A percentile compares a stretch with the other conserved stretches of the same genome.
Evolutionary conservation across 805 yeast genomes (phyloP).

Genomic region (Pichia membranifaciens): DNA sequence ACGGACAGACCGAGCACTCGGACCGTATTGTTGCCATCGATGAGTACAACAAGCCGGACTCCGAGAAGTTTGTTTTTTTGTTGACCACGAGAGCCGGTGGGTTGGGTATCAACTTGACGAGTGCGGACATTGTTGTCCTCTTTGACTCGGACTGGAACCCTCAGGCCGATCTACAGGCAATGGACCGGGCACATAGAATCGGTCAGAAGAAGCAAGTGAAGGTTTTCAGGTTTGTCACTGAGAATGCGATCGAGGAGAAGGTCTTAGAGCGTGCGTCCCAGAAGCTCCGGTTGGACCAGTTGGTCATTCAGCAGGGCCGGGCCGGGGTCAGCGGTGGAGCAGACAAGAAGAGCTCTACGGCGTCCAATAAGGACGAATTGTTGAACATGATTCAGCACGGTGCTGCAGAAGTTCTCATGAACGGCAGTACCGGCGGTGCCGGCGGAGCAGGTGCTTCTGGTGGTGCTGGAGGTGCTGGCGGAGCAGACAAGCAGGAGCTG

Average conservation of each 20-base stretch:
- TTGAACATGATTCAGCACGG: constrained; percentile 81
- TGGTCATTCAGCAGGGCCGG: constrained; percentile 73
- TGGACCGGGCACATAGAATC: constrained; percentile 87
- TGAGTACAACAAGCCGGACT: constrained; percentile 70
- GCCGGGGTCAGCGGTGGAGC: constrained; percentile 5
- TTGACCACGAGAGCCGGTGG: constrained; percentile 89
- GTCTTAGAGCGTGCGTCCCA: constrained; percentile 78
- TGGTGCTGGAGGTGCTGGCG: constrained; percentile 3
- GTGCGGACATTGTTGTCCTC: constrained; percentile 72
- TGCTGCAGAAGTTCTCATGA: constrained; percentile 57
- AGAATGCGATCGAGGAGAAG: constrained; percentile 79
- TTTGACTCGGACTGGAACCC: constrained; percentile 88
- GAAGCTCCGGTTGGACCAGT: constrained; percentile 69
- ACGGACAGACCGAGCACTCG: constrained; percentile 76
- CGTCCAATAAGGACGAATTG: constrained; percentile 61
- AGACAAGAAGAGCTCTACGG: constrained; percentile 31
- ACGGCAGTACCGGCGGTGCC: constrained; percentile 13
- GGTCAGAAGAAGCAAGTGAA: constrained; percentile 82
- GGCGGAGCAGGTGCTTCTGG: no score
- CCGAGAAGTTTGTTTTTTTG: constrained; percentile 65
- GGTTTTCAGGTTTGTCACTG: constrained; percentile 72
- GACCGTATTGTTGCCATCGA: constrained; percentile 74
- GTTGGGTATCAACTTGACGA: constrained; percentile 73
- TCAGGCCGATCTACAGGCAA: constrained; percentile 82
- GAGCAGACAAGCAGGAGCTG: constrained; percentile 24